Percentiles rank a stretch among this genome's conserved stretches.
These are phyloP conservation scores for Biscutella auriculata DNA, from an alignment of 441 rosid genomes.

Conservation along the genomic window DNA sequence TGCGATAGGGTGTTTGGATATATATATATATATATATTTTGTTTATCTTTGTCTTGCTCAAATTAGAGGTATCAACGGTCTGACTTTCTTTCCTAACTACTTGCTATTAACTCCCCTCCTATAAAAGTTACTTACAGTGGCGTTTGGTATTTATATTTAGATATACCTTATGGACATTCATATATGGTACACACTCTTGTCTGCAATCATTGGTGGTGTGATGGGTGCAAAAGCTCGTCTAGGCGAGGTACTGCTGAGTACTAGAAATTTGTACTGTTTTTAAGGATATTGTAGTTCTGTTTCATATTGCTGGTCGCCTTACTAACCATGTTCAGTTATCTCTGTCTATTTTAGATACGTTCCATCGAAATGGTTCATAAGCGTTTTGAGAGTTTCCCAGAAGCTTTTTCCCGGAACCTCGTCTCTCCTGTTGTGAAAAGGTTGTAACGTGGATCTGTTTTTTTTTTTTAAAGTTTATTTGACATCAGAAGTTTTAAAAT, in stretches of 20 bases:
- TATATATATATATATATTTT: too few relatives aligned
- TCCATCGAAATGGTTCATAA: conserved; percentile 92
- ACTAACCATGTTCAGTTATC: not conserved
- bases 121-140: conserved; percentile 1
- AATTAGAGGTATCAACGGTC: too few relatives aligned
- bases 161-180: conserved; percentile 95
- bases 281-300: not conserved
- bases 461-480: not conserved
- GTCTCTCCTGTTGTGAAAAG: conserved; percentile 59
- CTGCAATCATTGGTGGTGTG: conserved; percentile 94
- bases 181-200: conserved; percentile 88
- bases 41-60: too few relatives aligned
- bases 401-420: conserved; percentile 80
- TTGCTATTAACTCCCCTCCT: not conserved
- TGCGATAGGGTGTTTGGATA: too few relatives aligned
- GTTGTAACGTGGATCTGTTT: conserved; percentile 24
- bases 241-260: conserved; percentile 66
- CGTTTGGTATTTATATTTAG: conserved; percentile 26
- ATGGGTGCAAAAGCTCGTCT: conserved; percentile 98
- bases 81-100: not conserved
- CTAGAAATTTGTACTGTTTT: conserved; percentile 1
- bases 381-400: conserved; percentile 97
- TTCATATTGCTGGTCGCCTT: not conserved
- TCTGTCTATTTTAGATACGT: conserved; percentile 54
- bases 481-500: not conserved